Conservation (phyloP, 1,284 basidiomycete species). For the Trichosporon sp. region DNA sequence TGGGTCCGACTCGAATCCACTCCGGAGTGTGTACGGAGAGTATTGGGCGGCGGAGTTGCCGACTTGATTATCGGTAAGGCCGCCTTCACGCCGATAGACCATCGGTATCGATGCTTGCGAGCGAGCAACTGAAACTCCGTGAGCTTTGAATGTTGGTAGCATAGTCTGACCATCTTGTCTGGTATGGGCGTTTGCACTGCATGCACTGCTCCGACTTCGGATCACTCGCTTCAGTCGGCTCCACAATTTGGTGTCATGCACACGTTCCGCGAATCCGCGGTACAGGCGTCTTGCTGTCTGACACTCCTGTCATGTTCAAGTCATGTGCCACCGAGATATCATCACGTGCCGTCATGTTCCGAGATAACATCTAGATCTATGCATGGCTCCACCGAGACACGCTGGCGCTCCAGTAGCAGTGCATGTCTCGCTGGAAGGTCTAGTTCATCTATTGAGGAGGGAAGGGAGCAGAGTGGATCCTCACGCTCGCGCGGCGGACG, state of each 20-base stretch:
- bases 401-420: neutral
- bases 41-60: neutral
- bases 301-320: neutral
- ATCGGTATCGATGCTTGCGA: too few species aligned
- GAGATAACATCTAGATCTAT: neutral
- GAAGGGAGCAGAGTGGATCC: conserved; percentile 20
- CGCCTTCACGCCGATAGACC: too few species aligned
- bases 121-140: too few species aligned
- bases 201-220: neutral
- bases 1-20: neutral
- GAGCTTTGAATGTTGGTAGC: too few species aligned
- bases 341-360: neutral
- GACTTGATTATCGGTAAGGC: neutral
- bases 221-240: neutral
- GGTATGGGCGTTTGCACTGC: too few species aligned
- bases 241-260: neutral
- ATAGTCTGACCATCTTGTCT: too few species aligned
- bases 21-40: neutral
- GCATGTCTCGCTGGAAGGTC: neutral
- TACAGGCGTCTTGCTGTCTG: neutral
- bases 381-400: neutral
- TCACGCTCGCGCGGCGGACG: conserved; percentile 28
- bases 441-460: conserved; percentile 3
- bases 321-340: neutral
- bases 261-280: neutral